A percentile compares a stretch with the other conserved stretches of the same genome.
Conservation (phyloP, 2,329 filamentous ascomycete genomes). For the Cyphellophora attinorum region DNA sequence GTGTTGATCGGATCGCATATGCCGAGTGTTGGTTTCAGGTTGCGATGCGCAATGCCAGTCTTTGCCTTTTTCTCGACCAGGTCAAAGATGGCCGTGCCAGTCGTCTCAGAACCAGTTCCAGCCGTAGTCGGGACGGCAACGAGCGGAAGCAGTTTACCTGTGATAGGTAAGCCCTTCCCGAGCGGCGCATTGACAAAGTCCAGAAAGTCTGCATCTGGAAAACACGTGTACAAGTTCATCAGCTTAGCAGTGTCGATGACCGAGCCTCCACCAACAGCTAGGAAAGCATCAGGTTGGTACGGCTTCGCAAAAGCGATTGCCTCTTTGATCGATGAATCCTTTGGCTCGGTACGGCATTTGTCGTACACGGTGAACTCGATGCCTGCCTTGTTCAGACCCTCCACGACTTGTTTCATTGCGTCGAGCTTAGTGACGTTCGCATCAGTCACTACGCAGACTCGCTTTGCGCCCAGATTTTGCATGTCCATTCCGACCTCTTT, state of each 20-base stretch:
- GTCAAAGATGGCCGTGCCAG: constrained; percentile 96
- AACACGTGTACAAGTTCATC: constrained; percentile 92
- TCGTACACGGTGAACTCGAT: constrained; percentile 75
- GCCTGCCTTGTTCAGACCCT: constrained; percentile 68
- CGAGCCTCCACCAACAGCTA: constrained; percentile 86
- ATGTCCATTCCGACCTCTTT: constrained; percentile 98
- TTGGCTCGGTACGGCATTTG: constrained; percentile 77
- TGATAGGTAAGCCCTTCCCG: constrained; percentile 71
- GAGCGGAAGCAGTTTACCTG: constrained; percentile 60
- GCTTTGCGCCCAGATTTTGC: constrained; percentile 76
- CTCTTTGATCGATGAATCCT: constrained; percentile 86
- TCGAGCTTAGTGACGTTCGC: constrained; percentile 68
- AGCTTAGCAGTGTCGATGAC: constrained; percentile 98
- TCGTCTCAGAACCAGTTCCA: constrained; percentile 86
- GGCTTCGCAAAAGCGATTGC: constrained; percentile 81
- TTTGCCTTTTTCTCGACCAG: constrained; percentile 82
- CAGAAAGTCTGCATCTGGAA: constrained; percentile 84
- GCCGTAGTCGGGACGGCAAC: constrained; percentile 80
- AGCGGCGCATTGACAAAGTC: constrained; percentile 97
- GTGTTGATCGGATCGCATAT: constrained; percentile 86
- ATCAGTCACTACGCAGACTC: constrained; percentile 89
- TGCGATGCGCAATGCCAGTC: constrained; percentile 90
- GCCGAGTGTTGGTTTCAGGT: constrained; percentile 87
- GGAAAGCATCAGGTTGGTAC: constrained; percentile 74
- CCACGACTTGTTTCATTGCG: constrained; percentile 81